phyloP scores from a whole-genome alignment of 345 rosid genomes.

The Diplotaxis tenuifolia region DNA sequence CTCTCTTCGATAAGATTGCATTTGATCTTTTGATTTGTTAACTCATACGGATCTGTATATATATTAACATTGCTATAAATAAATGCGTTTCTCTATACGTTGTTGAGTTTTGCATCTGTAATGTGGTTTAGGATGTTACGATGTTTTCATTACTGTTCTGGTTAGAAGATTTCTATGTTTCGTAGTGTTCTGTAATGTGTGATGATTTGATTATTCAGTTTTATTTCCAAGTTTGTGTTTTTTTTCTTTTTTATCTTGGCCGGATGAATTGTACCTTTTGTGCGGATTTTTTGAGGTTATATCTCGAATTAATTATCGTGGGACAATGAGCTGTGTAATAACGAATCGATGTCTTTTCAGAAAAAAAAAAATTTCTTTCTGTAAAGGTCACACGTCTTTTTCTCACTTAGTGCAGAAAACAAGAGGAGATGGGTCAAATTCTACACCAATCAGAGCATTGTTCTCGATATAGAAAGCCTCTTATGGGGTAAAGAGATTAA shows the following conservation, averaged over 20 bases:
- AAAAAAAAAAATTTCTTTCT: conserved; percentile 18
- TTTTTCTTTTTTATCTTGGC: too few species aligned
- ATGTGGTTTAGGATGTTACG: not conserved
- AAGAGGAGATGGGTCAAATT: conserved; percentile 35
- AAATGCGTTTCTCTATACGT: conserved; percentile 13
- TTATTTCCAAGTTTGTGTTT: not conserved
- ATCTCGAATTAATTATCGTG: conserved; percentile 19
- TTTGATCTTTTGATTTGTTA: conserved; percentile 10
- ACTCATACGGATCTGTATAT: not conserved
- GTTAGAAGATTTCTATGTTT: not conserved
- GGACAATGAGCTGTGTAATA: conserved; percentile 16
- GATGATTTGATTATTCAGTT: not conserved
- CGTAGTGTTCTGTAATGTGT: not conserved
- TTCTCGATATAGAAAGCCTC: conserved; percentile 37
- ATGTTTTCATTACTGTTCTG: conserved; percentile 8
- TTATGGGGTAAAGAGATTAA: conserved; percentile 66
- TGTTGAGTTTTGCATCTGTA: not conserved
- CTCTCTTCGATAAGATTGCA: not conserved
- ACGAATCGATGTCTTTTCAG: conserved; percentile 11
- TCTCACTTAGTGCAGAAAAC: conserved; percentile 42
- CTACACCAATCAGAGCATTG: conserved; percentile 25
- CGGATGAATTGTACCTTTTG: conserved; percentile 8
- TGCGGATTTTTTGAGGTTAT: conserved; percentile 22
- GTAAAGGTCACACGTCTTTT: conserved; percentile 27
- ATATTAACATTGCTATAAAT: not conserved